Evolutionary conservation across 140 eudicot genomes (phyloP).

Genomic region (Anethum foeniculum): DNA sequence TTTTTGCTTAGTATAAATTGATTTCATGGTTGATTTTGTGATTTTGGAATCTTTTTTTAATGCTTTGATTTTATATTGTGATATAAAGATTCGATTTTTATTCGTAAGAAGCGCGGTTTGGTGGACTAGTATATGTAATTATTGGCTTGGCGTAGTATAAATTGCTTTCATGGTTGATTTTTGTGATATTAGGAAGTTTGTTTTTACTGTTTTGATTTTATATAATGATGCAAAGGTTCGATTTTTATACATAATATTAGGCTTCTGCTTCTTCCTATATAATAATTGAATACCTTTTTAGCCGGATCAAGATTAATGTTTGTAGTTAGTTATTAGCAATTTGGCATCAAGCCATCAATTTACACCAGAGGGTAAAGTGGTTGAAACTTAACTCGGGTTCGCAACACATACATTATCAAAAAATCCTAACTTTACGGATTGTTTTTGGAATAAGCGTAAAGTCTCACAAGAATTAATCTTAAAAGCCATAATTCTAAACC

Average conservation of each 20-base stretch:
- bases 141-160: not conserved
- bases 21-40: not conserved
- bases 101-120: too few species aligned
- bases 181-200: too few species aligned
- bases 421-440: not conserved
- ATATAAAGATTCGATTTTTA: not conserved
- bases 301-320: not conserved
- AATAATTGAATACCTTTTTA: not conserved
- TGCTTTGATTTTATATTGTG: not conserved
- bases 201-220: not conserved
- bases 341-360: not conserved
- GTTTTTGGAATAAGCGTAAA: not conserved
- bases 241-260: not conserved
- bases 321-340: not conserved
- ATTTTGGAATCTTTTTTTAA: not conserved
- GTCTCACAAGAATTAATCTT: not conserved
- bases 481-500: not conserved
- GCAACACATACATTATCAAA: not conserved
- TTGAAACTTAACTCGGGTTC: not conserved
- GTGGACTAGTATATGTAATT: not conserved
- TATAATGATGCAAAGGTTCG: not conserved
- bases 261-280: not conserved
- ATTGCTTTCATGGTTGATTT: not conserved
- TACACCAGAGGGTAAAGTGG: not conserved
- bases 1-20: not conserved